Conservation (phyloP, 2,329 filamentous ascomycete species). For the Zymoseptoria passerinii region DNA sequence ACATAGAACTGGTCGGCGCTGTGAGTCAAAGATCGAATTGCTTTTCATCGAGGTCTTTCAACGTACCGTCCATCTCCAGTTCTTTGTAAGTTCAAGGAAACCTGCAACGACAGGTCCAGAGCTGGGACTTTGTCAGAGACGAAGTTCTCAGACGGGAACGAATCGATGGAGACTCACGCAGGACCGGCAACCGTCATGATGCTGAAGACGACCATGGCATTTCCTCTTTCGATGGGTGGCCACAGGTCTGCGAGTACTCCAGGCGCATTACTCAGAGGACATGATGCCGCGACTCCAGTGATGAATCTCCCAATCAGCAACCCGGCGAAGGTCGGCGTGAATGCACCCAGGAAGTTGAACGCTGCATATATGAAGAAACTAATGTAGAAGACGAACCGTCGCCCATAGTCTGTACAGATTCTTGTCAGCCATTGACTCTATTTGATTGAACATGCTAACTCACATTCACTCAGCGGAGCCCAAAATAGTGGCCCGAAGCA, state of each 20-base stretch:
- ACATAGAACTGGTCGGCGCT: conserved; percentile 28
- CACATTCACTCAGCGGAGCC: conserved; percentile 55
- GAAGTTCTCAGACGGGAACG: background rate
- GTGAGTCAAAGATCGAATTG: no score
- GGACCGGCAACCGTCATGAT: conserved; percentile 41
- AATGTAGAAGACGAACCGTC: conserved; percentile 45
- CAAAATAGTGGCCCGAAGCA: conserved; percentile 54
- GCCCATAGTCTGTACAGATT: conserved; percentile 37
- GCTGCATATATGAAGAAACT: conserved; percentile 34
- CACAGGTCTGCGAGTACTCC: conserved; percentile 44
- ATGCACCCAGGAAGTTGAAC: conserved; percentile 48
- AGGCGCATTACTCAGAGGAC: conserved; percentile 34
- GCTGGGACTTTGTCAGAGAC: conserved; percentile 26
- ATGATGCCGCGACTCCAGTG: conserved; percentile 46
- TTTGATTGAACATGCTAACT: background rate
- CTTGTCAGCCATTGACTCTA: background rate
- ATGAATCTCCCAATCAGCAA: conserved; percentile 49
- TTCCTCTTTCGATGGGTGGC: conserved; percentile 33
- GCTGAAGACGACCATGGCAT: conserved; percentile 46
- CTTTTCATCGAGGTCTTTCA: conserved; percentile 5
- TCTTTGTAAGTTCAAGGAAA: conserved; percentile 47
- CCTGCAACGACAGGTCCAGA: conserved; percentile 48
- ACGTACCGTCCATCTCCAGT: conserved; percentile 37
- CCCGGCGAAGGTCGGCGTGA: conserved; percentile 45
- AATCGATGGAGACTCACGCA: conserved; percentile 24